Evolutionary conservation across 2,329 filamentous ascomycete species (phyloP).

Genomic region (Pseudogymnoascus sp.): DNA sequence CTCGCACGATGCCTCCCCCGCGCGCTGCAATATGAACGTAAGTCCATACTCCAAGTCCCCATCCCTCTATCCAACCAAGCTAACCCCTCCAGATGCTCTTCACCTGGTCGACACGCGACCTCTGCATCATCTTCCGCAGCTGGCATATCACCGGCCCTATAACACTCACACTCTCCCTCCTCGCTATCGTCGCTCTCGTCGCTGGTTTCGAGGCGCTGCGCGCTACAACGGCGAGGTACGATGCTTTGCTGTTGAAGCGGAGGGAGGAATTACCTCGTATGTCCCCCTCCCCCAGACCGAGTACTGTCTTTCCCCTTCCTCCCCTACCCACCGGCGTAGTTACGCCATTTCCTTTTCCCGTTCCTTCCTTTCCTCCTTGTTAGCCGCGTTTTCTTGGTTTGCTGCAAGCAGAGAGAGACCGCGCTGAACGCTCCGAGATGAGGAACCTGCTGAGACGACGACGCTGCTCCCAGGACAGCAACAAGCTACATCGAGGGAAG

Average conservation of each 20-base stretch:
- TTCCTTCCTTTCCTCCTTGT: not conserved
- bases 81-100: slow-evolving; percentile 73
- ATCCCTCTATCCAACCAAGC: not conserved
- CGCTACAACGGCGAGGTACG: slow-evolving; percentile 68
- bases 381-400: not conserved
- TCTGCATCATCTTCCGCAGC: slow-evolving; percentile 90
- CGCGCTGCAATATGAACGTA: slow-evolving; percentile 88
- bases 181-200: slow-evolving; percentile 73
- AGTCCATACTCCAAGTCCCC: slow-evolving; percentile 26
- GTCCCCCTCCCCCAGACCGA: slow-evolving; percentile 11
- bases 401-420: slow-evolving; percentile 20
- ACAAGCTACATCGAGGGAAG: slow-evolving; percentile 47
- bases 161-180: slow-evolving; percentile 72
- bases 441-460: slow-evolving; percentile 51
- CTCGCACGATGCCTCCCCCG: slow-evolving; percentile 60
- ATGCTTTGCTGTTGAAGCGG: slow-evolving; percentile 38
- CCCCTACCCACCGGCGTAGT: not conserved
- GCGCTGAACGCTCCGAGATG: slow-evolving; percentile 15
- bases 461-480: slow-evolving; percentile 67
- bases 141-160: slow-evolving; percentile 76
- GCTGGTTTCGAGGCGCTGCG: slow-evolving; percentile 92
- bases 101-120: slow-evolving; percentile 87
- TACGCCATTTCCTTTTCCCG: not conserved
- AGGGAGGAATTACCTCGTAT: slow-evolving; percentile 24
- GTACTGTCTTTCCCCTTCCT: not conserved